Percentiles rank a stretch among this genome's conserved stretches.
Conservation (phyloP, 441 rosid species). For the Macaranga tanarius region DNA sequence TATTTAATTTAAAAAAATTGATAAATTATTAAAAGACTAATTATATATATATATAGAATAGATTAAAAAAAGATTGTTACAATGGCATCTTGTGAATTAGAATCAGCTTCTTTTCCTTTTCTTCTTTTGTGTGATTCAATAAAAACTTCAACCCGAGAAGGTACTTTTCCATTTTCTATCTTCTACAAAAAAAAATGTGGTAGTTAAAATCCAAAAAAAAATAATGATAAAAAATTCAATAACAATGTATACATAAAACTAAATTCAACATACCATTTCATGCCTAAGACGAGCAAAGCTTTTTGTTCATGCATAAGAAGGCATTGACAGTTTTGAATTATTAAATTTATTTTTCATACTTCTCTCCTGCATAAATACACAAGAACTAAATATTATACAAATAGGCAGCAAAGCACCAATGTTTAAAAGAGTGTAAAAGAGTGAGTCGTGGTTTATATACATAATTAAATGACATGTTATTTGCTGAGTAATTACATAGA, state of each 20-base stretch:
- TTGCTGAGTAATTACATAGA: no score
- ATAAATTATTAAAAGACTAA: no score
- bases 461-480: no score
- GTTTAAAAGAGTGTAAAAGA: no score
- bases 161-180: not conserved
- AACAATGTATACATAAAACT: not conserved
- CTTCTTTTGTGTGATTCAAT: not conserved
- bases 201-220: not conserved
- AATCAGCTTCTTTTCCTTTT: not conserved
- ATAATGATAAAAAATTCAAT: not conserved
- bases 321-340: not conserved
- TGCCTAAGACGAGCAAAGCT: conserved; percentile 4
- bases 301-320: not conserved
- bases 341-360: conserved; percentile 6
- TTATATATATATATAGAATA: not conserved
- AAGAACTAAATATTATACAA: no score
- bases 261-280: not conserved
- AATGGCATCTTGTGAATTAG: not conserved
- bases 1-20: not conserved
- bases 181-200: not conserved
- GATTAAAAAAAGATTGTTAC: not conserved
- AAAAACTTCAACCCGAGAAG: not conserved
- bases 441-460: no score
- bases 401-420: no score
- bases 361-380: not conserved